A percentile compares a stretch with the other conserved stretches of the same genome.
These are phyloP conservation scores for Vigna hirtella DNA, from an alignment of 306 rosid species.

Conservation along the genomic window DNA sequence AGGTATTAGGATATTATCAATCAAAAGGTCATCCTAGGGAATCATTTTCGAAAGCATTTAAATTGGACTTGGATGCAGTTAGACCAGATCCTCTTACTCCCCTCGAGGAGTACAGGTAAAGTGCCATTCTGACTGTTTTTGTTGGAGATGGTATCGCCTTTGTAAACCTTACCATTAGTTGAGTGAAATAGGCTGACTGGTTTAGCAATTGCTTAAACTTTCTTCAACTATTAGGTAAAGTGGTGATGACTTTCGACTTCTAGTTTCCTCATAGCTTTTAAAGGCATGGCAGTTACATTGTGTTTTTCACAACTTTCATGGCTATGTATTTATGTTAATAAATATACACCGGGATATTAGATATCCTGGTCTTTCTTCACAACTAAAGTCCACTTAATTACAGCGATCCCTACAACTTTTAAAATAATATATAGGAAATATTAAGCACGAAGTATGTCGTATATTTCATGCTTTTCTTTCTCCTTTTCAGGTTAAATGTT, in stretches of 20 bases:
- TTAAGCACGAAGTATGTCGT: neutral
- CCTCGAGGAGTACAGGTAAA: constrained; percentile 95
- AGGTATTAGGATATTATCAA: constrained; percentile 86
- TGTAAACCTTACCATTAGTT: constrained; percentile 6
- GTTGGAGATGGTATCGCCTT: constrained; percentile 8
- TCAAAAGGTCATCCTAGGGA: constrained; percentile 89
- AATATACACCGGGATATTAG: neutral
- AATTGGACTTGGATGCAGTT: constrained; percentile 91
- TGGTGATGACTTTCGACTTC: constrained; percentile 27
- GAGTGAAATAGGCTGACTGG: constrained; percentile 21
- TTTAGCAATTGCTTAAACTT: constrained; percentile 29
- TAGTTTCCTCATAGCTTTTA: constrained; percentile 23
- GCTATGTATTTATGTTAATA: constrained; percentile 20
- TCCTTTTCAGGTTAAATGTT: constrained; percentile 68
- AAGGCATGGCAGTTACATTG: neutral
- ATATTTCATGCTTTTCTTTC: constrained; percentile 13
- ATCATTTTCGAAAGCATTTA: constrained; percentile 85
- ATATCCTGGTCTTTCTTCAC: constrained; percentile 25
- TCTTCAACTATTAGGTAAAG: constrained; percentile 31
- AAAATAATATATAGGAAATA: constrained; percentile 25
- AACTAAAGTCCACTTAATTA: constrained; percentile 23
- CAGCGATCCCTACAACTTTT: neutral
- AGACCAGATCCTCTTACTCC: constrained; percentile 96
- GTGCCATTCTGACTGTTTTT: neutral
- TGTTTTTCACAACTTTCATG: neutral